Base-by-base conservation (phyloP, 345 rosid genomes). In the Diplotaxis tenuifolia region DNA sequence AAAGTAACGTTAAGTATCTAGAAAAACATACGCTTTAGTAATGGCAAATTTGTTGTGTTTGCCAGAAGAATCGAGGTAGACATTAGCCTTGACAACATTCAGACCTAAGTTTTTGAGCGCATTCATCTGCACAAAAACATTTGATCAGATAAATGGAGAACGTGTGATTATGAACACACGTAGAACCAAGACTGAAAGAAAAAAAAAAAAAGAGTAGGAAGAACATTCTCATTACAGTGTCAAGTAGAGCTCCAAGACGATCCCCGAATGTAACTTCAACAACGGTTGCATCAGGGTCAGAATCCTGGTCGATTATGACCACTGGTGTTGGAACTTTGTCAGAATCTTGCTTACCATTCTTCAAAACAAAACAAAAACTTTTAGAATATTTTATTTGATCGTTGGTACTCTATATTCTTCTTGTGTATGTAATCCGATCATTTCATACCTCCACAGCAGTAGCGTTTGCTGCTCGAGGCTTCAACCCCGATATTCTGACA, bases 231-330 rank as follows among this genome's bases (percentile, higher is more conserved):
- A 27, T 72, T 86, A 95, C 99, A 0, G 99, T 95, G 81, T 95
- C 99, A 64, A 95, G 78, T 53, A 95, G 86, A 76, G 97, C 97
- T 52, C 99, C 99, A 55, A 95, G 99, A 82, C 99, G 99, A 79
- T 95, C 90, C 5, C 99, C 99, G 27, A 95, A 95, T n/a, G 96
- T 95, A 3, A 95, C 76, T 85, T 95, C 93, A 20, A 95, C 83
- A 2, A 95, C 57, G 32, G 99, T 91, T 58, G 96, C 97, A 70
- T 95, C 86, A 0, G 96, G 92, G 63, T 95, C 96, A 19, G 97
- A 88, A 82, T 95, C 99, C 72, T 83, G 95, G 77, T 95, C 97
- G 55, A 95, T 84, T 78, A 95, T 88, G 64, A 95, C 99, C 64
- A 84, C 93, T 14, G 99, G 99, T 58, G 87, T 91, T 64, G 98